These are phyloP conservation scores for Irpex lacteus DNA, from an alignment of 1,284 basidiomycete genomes.

Conservation along the genomic window DNA sequence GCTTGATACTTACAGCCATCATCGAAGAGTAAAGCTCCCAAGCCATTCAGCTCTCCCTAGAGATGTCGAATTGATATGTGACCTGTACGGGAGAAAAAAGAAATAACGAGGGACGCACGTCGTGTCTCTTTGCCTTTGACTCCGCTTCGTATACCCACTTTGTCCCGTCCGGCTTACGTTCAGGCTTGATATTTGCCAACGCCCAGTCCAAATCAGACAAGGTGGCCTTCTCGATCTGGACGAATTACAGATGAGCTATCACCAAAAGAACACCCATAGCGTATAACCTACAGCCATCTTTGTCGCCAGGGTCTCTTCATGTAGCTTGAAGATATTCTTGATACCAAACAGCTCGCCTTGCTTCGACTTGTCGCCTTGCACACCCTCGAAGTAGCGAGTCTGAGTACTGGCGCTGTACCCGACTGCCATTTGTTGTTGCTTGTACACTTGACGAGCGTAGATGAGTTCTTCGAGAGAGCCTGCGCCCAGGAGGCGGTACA, in stretches of 20 bases:
- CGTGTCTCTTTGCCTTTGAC: conserved; percentile 47
- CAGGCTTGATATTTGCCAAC: conserved; percentile 52
- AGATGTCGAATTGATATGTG: not conserved
- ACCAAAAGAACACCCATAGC: not conserved
- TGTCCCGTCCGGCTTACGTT: conserved; percentile 31
- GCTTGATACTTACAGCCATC: conserved; percentile 33
- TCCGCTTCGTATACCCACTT: conserved; percentile 51
- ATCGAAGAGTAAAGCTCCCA: conserved; percentile 67
- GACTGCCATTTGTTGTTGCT: conserved; percentile 87
- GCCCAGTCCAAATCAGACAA: conserved; percentile 77
- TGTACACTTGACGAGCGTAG: conserved; percentile 85
- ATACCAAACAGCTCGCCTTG: conserved; percentile 83
- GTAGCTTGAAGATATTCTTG: conserved; percentile 80
- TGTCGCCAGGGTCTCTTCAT: conserved; percentile 69
- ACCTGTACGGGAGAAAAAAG: not conserved
- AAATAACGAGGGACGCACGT: conserved; percentile 33
- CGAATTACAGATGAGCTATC: too few species aligned
- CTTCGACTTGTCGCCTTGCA: conserved; percentile 71
- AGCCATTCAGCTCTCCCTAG: conserved; percentile 56
- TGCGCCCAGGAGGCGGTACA: conserved; percentile 81
- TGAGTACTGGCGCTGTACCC: conserved; percentile 81
- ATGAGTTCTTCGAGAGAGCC: conserved; percentile 87
- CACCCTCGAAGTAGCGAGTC: conserved; percentile 75
- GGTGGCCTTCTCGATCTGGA: conserved; percentile 72
- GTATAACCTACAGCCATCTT: conserved; percentile 60